Percentiles rank a stretch among this genome's conserved stretches.
phyloP scores from a whole-genome alignment of 306 rosid genomes.

The Canavalia gladiata region DNA sequence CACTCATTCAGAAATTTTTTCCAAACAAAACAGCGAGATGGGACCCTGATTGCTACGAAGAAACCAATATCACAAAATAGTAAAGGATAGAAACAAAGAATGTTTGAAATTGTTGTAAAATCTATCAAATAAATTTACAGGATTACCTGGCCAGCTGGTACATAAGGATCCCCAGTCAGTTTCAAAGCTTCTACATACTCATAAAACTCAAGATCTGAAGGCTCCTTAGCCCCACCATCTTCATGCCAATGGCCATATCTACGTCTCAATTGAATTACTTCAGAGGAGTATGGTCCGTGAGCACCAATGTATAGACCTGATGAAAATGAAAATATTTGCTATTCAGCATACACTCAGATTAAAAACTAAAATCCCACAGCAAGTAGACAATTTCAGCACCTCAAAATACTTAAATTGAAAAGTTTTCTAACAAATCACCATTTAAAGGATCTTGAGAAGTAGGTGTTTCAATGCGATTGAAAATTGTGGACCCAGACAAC shows the following conservation, averaged over 20 bases:
- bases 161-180: conserved; percentile 27
- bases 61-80: conserved; percentile 12
- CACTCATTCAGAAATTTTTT: conserved; percentile 52
- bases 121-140: neutral
- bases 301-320: conserved; percentile 25
- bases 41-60: conserved; percentile 50
- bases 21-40: conserved; percentile 49
- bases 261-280: conserved; percentile 16
- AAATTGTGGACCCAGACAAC: conserved; percentile 14
- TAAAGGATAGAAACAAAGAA: neutral
- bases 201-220: conserved; percentile 6
- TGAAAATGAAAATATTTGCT: conserved; percentile 1
- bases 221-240: conserved; percentile 7
- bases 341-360: neutral
- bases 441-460: conserved; percentile 20
- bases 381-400: conserved; percentile 14
- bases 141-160: conserved; percentile 26
- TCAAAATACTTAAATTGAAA: neutral
- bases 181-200: conserved; percentile 36
- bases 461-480: conserved; percentile 33
- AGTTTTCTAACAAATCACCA: conserved; percentile 14
- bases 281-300: conserved; percentile 2
- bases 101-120: neutral
- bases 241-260: conserved; percentile 26
- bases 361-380: neutral